phyloP scores from a whole-genome alignment of 768 basidiomycete species.

The Saitozyma podzolica region DNA sequence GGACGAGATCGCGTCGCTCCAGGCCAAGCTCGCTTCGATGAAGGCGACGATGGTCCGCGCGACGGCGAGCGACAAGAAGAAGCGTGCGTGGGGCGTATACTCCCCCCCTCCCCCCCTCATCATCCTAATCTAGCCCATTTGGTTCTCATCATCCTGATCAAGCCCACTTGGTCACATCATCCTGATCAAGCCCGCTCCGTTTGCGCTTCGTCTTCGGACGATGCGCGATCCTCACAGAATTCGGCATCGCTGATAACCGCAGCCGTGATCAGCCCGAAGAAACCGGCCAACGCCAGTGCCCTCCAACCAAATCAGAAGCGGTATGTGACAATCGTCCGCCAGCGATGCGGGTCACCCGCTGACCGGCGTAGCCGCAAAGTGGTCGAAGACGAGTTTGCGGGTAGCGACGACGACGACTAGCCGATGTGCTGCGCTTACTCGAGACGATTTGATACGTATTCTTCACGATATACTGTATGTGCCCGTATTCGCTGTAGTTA shows the following conservation, averaged over 20 bases:
- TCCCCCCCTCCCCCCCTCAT: too few species aligned
- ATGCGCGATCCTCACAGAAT: too few species aligned
- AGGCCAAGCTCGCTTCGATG: slow-evolving; percentile 19
- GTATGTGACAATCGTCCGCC: slow-evolving; percentile 1
- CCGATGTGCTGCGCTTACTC: too few species aligned
- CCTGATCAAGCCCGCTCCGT: too few species aligned
- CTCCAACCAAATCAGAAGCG: slow-evolving; percentile 31
- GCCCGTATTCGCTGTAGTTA: background rate
- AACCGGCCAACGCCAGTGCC: slow-evolving; percentile 21
- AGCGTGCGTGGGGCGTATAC: slow-evolving; percentile 12
- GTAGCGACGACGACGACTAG: slow-evolving; percentile 19
- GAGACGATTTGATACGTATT: too few species aligned
- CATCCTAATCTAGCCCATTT: background rate
- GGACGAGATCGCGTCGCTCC: slow-evolving; percentile 27
- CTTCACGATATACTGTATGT: too few species aligned
- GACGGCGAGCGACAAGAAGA: slow-evolving; percentile 28
- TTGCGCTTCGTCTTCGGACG: too few species aligned
- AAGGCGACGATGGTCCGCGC: slow-evolving; percentile 33
- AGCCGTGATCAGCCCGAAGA: slow-evolving; percentile 21
- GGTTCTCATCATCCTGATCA: too few species aligned
- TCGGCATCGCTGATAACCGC: background rate
- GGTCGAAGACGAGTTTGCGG: slow-evolving; percentile 44
- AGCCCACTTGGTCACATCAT: background rate
- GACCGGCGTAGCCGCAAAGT: slow-evolving; percentile 30
- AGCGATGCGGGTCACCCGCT: background rate